Percentiles rank a stretch among this genome's conserved stretches.
Conservation (phyloP, 805 yeast genomes). For the Cyberlindnera japonica region DNA sequence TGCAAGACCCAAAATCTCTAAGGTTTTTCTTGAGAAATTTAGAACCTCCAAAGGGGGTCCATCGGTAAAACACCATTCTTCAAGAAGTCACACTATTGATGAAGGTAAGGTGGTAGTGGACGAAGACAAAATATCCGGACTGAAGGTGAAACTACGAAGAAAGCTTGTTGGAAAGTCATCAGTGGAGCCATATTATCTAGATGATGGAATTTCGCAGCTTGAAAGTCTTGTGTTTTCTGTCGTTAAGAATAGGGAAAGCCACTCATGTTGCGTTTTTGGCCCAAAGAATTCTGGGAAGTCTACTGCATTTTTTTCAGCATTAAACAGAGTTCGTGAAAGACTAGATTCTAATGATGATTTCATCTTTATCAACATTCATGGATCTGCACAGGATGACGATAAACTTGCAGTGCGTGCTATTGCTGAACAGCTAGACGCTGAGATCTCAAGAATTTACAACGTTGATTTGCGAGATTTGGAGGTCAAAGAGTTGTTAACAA, state of each 20-base stretch:
- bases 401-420: conserved; percentile 77
- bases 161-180: conserved; percentile 13
- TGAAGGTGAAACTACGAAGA: conserved; percentile 4
- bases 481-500: conserved; percentile 38
- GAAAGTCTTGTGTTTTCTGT: conserved; percentile 60
- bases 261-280: conserved; percentile 77
- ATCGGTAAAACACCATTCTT: no score
- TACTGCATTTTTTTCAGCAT: conserved; percentile 52
- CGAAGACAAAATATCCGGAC: not conserved
- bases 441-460: conserved; percentile 32
- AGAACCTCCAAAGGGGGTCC: no score
- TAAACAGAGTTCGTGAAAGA: conserved; percentile 31
- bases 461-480: conserved; percentile 24
- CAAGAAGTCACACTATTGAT: no score
- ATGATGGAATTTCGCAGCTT: conserved; percentile 43
- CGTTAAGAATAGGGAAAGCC: conserved; percentile 66
- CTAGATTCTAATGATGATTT: conserved; percentile 45
- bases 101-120: not conserved
- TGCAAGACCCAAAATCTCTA: no score
- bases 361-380: conserved; percentile 62
- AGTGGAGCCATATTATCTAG: conserved; percentile 33
- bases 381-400: conserved; percentile 71
- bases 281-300: conserved; percentile 80
- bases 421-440: conserved; percentile 72
- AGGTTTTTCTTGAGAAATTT: no score